phyloP scores from a whole-genome alignment of 306 rosid genomes.

The Sesbania bispinosa region DNA sequence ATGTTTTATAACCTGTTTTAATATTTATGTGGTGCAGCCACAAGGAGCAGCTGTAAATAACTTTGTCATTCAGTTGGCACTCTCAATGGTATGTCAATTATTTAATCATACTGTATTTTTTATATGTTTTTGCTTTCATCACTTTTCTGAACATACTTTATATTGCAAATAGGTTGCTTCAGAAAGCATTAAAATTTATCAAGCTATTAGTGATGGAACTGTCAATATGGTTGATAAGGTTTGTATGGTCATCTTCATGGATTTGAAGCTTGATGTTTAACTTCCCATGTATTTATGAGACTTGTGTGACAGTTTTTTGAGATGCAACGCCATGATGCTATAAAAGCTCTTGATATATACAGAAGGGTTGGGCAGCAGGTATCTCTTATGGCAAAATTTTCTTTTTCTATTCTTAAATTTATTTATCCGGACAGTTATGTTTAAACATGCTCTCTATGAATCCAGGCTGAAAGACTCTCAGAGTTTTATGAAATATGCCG shows the following conservation, averaged over 20 bases:
- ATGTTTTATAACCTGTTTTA: background rate
- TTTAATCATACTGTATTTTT: conserved; percentile 12
- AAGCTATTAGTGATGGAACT: conserved; percentile 96
- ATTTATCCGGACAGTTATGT: conserved; percentile 1
- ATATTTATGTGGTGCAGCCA: conserved; percentile 61
- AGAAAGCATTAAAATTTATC: conserved; percentile 89
- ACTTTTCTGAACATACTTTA: conserved; percentile 30
- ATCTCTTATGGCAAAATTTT: conserved; percentile 16
- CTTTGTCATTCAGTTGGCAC: conserved; percentile 82
- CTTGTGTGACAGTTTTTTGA: conserved; percentile 78
- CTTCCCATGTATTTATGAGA: conserved; percentile 30
- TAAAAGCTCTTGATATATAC: conserved; percentile 88
- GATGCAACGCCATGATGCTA: conserved; percentile 88
- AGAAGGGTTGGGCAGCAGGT: conserved; percentile 96
- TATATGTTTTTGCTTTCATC: conserved; percentile 7
- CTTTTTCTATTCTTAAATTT: conserved; percentile 12
- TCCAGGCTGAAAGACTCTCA: conserved; percentile 91
- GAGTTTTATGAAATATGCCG: conserved; percentile 95
- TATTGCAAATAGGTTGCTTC: conserved; percentile 71
- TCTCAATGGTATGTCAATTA: conserved; percentile 66
- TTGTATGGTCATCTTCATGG: conserved; percentile 30
- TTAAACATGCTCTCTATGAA: background rate
- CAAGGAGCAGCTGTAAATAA: conserved; percentile 93
- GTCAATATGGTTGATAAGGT: conserved; percentile 98
- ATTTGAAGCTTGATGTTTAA: conserved; percentile 27